Percentiles rank a stretch among this genome's conserved stretches.
phyloP scores from a whole-genome alignment of 805 yeast genomes.

The Ogataea corticis region DNA sequence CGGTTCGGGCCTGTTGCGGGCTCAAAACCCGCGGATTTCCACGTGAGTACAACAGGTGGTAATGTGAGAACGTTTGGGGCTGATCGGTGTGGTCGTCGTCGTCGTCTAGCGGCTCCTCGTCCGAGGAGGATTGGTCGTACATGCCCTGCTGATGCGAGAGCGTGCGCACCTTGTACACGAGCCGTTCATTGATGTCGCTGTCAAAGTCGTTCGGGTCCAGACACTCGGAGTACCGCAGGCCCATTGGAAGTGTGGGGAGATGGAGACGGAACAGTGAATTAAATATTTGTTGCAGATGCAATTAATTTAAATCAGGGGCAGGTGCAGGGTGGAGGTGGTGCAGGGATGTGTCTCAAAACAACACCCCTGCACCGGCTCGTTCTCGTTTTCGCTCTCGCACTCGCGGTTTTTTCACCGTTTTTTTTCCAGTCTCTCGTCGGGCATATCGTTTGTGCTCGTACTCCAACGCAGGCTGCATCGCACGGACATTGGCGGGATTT shows the following conservation, averaged over 20 bases:
- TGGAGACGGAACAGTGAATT: too few relatives aligned
- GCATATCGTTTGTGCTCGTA: background rate
- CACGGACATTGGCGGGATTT: background rate
- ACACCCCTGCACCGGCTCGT: background rate
- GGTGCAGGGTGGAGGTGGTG: too few relatives aligned
- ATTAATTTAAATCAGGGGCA: too few relatives aligned
- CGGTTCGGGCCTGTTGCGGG: slow-evolving; percentile 11
- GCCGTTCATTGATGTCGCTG: slow-evolving; percentile 13
- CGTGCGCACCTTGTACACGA: slow-evolving; percentile 12
- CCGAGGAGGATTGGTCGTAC: slow-evolving; percentile 13
- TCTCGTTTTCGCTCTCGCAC: too few relatives aligned
- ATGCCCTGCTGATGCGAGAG: slow-evolving; percentile 14
- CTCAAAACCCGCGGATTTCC: slow-evolving; percentile 8
- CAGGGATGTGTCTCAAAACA: too few relatives aligned
- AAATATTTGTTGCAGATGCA: too few relatives aligned
- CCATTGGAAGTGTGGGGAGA: slow-evolving; percentile 38
- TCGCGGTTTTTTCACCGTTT: background rate
- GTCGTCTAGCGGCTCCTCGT: slow-evolving; percentile 12
- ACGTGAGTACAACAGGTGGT: slow-evolving; percentile 13
- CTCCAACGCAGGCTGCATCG: slow-evolving; percentile 1
- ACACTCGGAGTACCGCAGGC: slow-evolving; percentile 46
- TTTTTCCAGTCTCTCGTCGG: background rate
- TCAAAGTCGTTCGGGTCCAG: slow-evolving; percentile 34
- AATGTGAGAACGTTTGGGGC: slow-evolving; percentile 1
- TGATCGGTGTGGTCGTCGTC: slow-evolving; percentile 19